These are phyloP conservation scores for Verticillium nubilum DNA, from an alignment of 2,329 filamentous ascomycete genomes.

Conservation along the genomic window DNA sequence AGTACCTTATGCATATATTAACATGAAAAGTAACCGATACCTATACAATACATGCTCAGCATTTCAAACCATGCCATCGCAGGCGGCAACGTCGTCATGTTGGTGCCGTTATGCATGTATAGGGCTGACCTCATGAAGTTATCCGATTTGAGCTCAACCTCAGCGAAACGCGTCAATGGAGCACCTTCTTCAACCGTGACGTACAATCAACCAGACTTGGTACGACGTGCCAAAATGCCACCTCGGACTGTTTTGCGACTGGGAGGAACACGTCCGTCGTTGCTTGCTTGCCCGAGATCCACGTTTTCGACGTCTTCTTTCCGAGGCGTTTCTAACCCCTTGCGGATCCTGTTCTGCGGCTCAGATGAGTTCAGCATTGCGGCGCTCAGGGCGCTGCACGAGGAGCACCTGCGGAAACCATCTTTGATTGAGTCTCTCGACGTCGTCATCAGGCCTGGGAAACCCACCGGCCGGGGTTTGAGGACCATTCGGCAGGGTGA, in stretches of 20 bases:
- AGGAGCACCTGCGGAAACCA: slow-evolving; percentile 47
- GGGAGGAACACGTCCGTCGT: neutral
- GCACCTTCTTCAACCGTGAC: neutral
- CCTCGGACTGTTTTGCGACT: neutral
- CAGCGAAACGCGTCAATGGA: neutral
- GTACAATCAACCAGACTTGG: neutral
- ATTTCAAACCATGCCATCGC: neutral
- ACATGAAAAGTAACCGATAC: neutral
- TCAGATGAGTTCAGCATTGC: slow-evolving; percentile 85
- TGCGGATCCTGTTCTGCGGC: slow-evolving; percentile 89
- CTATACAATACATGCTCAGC: no score
- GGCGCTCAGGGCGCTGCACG: slow-evolving; percentile 64
- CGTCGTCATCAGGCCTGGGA: slow-evolving; percentile 77
- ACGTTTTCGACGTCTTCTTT: neutral
- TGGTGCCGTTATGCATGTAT: neutral
- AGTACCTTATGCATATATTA: neutral
- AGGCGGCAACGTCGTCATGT: neutral
- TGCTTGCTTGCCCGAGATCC: neutral
- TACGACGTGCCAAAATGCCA: neutral
- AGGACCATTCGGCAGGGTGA: slow-evolving; percentile 63
- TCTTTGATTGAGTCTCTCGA: slow-evolving; percentile 69
- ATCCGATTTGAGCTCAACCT: neutral
- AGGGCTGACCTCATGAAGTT: neutral
- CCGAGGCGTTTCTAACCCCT: slow-evolving; percentile 44
- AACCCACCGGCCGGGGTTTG: slow-evolving; percentile 69